Evolutionary conservation across 176 grass and related monocot genomes (phyloP), one percentile per base, ranked within the genome.

Genomic region (Alloteropsis semialata): DNA sequence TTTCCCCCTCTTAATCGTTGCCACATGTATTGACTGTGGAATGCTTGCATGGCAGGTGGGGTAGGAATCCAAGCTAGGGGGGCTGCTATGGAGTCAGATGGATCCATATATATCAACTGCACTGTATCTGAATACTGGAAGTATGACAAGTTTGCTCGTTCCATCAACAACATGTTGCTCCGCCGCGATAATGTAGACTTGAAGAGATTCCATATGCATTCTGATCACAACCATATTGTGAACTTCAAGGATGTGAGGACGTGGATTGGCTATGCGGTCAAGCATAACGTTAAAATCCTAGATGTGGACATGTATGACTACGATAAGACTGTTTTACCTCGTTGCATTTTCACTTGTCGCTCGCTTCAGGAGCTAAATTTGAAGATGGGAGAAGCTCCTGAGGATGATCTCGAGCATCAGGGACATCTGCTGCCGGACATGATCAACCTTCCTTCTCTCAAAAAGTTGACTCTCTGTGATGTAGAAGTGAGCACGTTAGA

Each of bases 211-310:
- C 39, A 60, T 17, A 17, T 87, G 22, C 62, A 69, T 13, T 82
- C 11, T 67, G 2, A 72, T 29, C 0, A 6, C 68, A 9, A 21
- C 44, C 24, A 32, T 69, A 38, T 1, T 39, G 15, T 84, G 28
- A 65, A 80, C 77, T 81, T 10, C 57, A 80, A 64, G 34, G 72
- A 72, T 33, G 76, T 80, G 29, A 74, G 68, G 60, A 80, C 41
- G 34, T 86, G 84, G 84, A 86, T 86, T 32, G n/a, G 11, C 12
- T 86, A 86, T 25, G 84, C 45, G 6, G 45, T 86, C 36, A 86
- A 80, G 37, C 84, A 86, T 45, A 73, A 74, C 0, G 84, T 86
- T 48, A 65, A 86, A 65, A 77, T 86, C 34, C 77, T 86, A 16
- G 77, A 80, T n/a, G 59, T 44, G 25, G 2, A 50, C 17, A 2